Base-by-base conservation (phyloP, 345 rosid genomes). In the Dovyalis caffra region DNA sequence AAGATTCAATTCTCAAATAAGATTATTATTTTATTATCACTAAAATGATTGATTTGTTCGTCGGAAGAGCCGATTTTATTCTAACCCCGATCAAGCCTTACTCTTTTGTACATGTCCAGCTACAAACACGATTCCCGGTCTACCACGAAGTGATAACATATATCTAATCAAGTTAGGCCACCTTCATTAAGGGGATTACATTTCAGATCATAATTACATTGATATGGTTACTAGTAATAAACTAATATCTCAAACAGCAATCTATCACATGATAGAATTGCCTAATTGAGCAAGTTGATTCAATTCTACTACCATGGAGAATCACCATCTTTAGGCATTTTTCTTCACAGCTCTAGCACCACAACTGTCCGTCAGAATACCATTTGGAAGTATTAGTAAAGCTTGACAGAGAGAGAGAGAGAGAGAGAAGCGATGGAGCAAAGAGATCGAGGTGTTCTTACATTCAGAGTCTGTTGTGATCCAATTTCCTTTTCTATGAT, bases 391-490 rank as follows among this genome's bases (percentile, higher is more conserved):
- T 5, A 16, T 47, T 33, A 63, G 18, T 4, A 64, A 37, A 18
- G 11, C 7, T 10, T n/a, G n/a, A n/a, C n/a, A n/a, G n/a, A n/a
- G n/a, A 64, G 25, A n/a, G 18, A 43, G 15, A 16, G 23, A 23
- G 21, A 2, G 2, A 33, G 1, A 40, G n/a, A 56, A 57, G 20
- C 21, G 1, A 71, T 34, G 28, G 29, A 43, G 9, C 28, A 2
- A 34, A 1, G 8, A 43, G 49, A 14, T 25, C 1, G 34, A 62
- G 33, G 23, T 18, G 37, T 25, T 72, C 86, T 75, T 89, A 95
- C 99, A 95, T 66, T 92, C 97, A 25, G 99, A 78, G 70, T 95
- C 97, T 15, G 95, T 91, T 38, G 97, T 92, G 85, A 92, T 95
- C 99, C 99, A 95, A 56, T 87, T 95, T 53, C 87, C 92, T 86